phyloP scores from a whole-genome alignment of 1,284 basidiomycete species.

The Austroboletus novae-zelandiae region DNA sequence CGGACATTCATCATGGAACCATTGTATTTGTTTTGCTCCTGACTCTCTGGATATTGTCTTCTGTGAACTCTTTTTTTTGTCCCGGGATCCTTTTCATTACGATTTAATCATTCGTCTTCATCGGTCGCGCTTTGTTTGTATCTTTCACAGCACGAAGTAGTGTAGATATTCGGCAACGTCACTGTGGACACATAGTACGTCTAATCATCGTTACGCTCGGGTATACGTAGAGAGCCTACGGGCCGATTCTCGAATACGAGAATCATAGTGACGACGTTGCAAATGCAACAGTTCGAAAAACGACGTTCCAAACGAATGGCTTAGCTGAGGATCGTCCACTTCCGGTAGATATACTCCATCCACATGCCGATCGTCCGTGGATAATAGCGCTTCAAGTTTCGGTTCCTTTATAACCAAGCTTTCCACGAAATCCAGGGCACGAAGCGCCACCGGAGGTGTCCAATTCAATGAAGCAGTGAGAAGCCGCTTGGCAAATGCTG shows the following conservation, averaged over 20 bases:
- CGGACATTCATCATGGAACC: constrained; percentile 25
- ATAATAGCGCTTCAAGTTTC: constrained; percentile 80
- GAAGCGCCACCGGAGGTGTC: constrained; percentile 64
- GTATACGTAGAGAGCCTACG: constrained; percentile 45
- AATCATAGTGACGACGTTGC: constrained; percentile 57
- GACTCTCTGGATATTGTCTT: constrained; percentile 33
- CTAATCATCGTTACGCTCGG: constrained; percentile 31
- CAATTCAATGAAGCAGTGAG: constrained; percentile 78
- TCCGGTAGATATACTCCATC: constrained; percentile 82
- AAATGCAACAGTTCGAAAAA: constrained; percentile 71
- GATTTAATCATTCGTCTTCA: constrained; percentile 23
- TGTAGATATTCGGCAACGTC: constrained; percentile 35
- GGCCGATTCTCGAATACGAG: constrained; percentile 56
- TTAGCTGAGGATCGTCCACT: constrained; percentile 84
- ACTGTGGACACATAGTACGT: constrained; percentile 27
- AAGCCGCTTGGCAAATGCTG: constrained; percentile 91
- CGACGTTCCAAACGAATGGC: constrained; percentile 67
- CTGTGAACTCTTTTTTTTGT: constrained; percentile 22
- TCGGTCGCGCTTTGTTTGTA: constrained; percentile 20
- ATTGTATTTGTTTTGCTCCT: constrained; percentile 21
- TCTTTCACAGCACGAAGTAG: constrained; percentile 22
- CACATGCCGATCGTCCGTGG: constrained; percentile 80
- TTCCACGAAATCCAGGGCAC: constrained; percentile 71
- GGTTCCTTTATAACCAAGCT: constrained; percentile 74
- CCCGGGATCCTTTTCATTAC: constrained; percentile 11